A percentile compares a stretch with the other conserved stretches of the same genome.
Conservation (phyloP, 2,329 filamentous ascomycete genomes). For the Pseudogymnoascus sp. region DNA sequence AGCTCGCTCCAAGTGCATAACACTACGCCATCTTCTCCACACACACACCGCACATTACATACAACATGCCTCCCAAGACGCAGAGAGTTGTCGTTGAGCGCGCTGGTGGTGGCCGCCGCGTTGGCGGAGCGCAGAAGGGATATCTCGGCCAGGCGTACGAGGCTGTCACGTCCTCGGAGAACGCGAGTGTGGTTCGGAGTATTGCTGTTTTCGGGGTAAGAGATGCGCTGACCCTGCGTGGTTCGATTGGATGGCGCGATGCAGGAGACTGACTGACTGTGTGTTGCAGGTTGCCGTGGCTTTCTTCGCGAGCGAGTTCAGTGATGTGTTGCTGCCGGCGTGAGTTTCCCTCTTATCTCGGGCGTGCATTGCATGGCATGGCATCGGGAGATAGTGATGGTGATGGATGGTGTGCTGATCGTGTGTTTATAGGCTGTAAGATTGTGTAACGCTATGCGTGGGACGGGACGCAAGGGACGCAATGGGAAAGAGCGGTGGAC, state of each 20-base stretch:
- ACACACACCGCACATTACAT: not conserved
- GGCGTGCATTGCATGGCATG: not conserved
- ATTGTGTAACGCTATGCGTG: not conserved
- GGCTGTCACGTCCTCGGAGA: constrained; percentile 57
- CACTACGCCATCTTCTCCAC: not conserved
- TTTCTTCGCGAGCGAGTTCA: constrained; percentile 59
- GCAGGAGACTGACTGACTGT: constrained; percentile 13
- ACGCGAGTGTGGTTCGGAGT: constrained; percentile 60
- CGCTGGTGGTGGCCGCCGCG: constrained; percentile 32
- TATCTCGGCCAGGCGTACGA: constrained; percentile 52
- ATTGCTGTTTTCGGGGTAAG: constrained; percentile 60
- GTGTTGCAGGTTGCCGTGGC: constrained; percentile 50
- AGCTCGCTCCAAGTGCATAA: not conserved
- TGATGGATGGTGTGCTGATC: not conserved
- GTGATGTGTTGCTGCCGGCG: constrained; percentile 60
- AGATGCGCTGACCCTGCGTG: not conserved
- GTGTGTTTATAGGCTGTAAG: not conserved
- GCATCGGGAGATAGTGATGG: not conserved
- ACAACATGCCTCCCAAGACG: constrained; percentile 56
- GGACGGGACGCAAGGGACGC: not conserved
- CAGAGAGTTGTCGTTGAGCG: constrained; percentile 45
- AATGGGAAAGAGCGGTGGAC: not conserved
- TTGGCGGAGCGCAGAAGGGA: constrained; percentile 36
- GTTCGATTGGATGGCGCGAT: not conserved
- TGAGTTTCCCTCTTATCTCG: constrained; percentile 29